Evolutionary conservation across 1,139 yeast species (phyloP), one percentile per base, ranked within the genome.

Genomic region (Eremothecium coryli): DNA sequence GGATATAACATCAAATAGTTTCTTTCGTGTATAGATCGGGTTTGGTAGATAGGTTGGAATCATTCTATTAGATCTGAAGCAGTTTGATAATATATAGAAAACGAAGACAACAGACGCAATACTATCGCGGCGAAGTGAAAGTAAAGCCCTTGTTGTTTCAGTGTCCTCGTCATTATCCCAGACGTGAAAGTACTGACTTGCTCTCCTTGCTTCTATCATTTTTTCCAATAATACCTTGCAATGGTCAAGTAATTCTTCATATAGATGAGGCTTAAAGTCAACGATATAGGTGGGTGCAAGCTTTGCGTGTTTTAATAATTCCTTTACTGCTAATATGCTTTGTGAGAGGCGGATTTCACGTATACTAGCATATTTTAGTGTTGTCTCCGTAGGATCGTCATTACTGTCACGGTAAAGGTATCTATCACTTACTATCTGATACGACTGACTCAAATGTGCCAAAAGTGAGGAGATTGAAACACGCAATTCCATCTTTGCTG

Each of bases 341-440:
- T 66, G 68, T 2, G 68, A 58, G 52, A 68, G 54, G 45, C 73
- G 58, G 11, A 69, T 68, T 43, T 70, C 74, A 38, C 72, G 53
- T 15, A 68, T 61, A 38, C 63, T 67, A 1, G 70, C 66, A 35
- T 66, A 47, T 29, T 64, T 65, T 17, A 66, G 40, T 0, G 71
- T 59, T 30, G 65, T 36, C 7, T 60, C 65, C 0, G 72, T 66
- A 4, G 73, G 70, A 22, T 60, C 64, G 42, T 68, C 73, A 31
- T 61, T 56, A 11, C 54, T 52, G 42, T 69, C 72, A 37, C 71
- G 59, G 45, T 69, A 70, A 2, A 70, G 48, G 38, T 67, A 69
- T 35, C 73, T 50, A 37, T 68, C 74, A 13, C 68, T 58, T 2
- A 69, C 67, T 12, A 62, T 54, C 42, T 67, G 72, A 40, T 68